A percentile compares a stretch with the other conserved stretches of the same genome.
Evolutionary conservation across 331 rosid genomes (phyloP).

Genomic region (Malus hybrid): DNA sequence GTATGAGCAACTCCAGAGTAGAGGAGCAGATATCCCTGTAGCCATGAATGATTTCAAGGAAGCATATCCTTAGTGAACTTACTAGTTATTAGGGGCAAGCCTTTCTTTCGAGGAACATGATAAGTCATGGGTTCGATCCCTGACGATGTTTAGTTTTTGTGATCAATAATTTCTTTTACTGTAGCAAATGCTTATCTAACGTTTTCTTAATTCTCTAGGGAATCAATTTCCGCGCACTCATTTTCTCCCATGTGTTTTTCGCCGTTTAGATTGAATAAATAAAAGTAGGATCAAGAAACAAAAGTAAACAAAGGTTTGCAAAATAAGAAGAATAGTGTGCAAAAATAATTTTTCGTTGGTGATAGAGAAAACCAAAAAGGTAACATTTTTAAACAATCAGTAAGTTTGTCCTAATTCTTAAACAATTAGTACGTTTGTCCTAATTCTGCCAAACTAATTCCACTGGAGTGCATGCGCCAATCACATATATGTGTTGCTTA

Average conservation of each 20-base stretch:
- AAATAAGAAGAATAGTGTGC: neutral
- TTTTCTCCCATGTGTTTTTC: no score
- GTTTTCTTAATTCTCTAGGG: no score
- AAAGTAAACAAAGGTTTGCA: neutral
- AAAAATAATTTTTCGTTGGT: no score
- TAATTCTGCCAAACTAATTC: no score
- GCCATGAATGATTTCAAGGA: slow-evolving; percentile 39
- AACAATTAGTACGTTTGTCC: no score
- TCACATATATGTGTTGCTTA: neutral
- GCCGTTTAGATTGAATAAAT: neutral
- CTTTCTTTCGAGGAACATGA: neutral
- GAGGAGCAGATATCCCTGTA: slow-evolving; percentile 37
- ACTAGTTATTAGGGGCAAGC: neutral
- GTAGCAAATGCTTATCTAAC: neutral
- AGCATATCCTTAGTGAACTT: slow-evolving; percentile 19
- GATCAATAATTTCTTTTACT: neutral
- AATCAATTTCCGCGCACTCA: no score
- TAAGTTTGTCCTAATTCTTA: no score
- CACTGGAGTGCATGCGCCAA: neutral
- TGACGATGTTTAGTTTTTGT: neutral
- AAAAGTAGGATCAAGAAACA: neutral
- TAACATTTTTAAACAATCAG: no score
- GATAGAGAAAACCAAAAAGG: no score
- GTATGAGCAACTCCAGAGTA: slow-evolving; percentile 67
- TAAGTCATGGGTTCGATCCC: neutral